A percentile compares a stretch with the other conserved stretches of the same genome.
These are phyloP conservation scores for Diaporthe destruens DNA, from an alignment of 2,329 filamentous ascomycete species.

Conservation along the genomic window DNA sequence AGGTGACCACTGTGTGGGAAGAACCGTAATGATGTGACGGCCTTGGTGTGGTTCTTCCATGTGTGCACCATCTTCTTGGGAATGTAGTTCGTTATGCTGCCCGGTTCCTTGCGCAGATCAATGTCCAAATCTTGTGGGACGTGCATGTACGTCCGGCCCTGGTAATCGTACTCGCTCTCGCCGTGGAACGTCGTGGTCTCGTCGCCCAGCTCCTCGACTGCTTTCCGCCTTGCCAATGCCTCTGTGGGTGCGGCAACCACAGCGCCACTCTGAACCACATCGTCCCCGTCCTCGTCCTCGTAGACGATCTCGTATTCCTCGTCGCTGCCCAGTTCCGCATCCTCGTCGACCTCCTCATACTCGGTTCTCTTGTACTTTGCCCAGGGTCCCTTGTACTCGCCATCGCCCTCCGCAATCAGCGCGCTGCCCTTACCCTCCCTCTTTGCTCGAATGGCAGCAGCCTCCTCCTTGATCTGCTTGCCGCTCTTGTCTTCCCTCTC, in stretches of 20 bases:
- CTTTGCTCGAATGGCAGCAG: slow-evolving; percentile 75
- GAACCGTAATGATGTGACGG: slow-evolving; percentile 90
- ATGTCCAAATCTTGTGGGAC: slow-evolving; percentile 91
- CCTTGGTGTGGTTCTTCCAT: slow-evolving; percentile 86
- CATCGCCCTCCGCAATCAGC: slow-evolving; percentile 85
- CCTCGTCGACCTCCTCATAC: slow-evolving; percentile 80
- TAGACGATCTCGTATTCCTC: slow-evolving; percentile 84
- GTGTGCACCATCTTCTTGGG: slow-evolving; percentile 94
- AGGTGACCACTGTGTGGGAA: slow-evolving; percentile 91
- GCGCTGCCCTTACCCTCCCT: slow-evolving; percentile 89
- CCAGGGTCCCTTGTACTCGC: slow-evolving; percentile 95
- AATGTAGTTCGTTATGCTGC: slow-evolving; percentile 88
- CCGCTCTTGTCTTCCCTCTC: slow-evolving; percentile 68
- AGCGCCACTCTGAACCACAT: slow-evolving; percentile 74
- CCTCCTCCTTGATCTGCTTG: slow-evolving; percentile 75
- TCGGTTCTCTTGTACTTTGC: slow-evolving; percentile 82
- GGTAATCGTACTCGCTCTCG: slow-evolving; percentile 86
- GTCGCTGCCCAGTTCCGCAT: slow-evolving; percentile 79
- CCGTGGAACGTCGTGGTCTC: slow-evolving; percentile 94
- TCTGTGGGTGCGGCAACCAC: slow-evolving; percentile 68
- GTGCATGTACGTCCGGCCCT: slow-evolving; percentile 97
- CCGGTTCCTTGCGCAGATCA: slow-evolving; percentile 84
- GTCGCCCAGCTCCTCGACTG: slow-evolving; percentile 70
- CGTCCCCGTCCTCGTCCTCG: slow-evolving; percentile 78
- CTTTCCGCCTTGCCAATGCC: slow-evolving; percentile 67